These are phyloP conservation scores for Coniophora puteana DNA, from an alignment of 1,284 basidiomycete genomes.

Conservation along the genomic window DNA sequence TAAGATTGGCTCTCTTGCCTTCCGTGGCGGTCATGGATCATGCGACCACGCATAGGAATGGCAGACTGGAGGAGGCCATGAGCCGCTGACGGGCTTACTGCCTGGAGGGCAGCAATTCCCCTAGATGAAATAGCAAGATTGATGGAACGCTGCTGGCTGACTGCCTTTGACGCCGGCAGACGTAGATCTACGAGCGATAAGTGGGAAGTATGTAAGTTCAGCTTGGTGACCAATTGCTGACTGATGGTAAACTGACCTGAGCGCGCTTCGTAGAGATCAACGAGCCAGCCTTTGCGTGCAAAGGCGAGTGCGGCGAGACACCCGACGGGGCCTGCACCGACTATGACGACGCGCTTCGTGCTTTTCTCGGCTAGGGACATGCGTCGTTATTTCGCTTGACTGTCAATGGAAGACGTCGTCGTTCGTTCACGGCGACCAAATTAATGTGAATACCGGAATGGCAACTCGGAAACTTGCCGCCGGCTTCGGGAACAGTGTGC, in stretches of 20 bases:
- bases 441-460: slow-evolving; percentile 9
- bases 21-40: slow-evolving; percentile 85
- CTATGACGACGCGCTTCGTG: slow-evolving; percentile 53
- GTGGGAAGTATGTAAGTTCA: slow-evolving; percentile 12
- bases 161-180: slow-evolving; percentile 60
- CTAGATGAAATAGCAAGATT: slow-evolving; percentile 95
- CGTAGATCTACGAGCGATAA: slow-evolving; percentile 56
- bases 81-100: slow-evolving; percentile 74
- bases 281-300: slow-evolving; percentile 85
- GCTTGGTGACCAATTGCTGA: slow-evolving; percentile 12
- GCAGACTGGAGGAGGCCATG: slow-evolving; percentile 74
- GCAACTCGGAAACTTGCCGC: slow-evolving; percentile 12
- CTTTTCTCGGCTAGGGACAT: slow-evolving; percentile 13
- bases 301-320: slow-evolving; percentile 88
- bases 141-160: slow-evolving; percentile 79
- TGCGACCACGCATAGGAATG: slow-evolving; percentile 93
- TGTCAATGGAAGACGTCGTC: neutral
- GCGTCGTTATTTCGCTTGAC: slow-evolving; percentile 17
- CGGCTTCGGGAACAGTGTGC: slow-evolving; percentile 16
- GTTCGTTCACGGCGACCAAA: neutral
- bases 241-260: slow-evolving; percentile 54
- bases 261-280: slow-evolving; percentile 87
- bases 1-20: slow-evolving; percentile 80
- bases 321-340: slow-evolving; percentile 93
- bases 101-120: slow-evolving; percentile 83